These are phyloP conservation scores for Laguncularia racemosa DNA, from an alignment of 345 rosid species.

Conservation along the genomic window DNA sequence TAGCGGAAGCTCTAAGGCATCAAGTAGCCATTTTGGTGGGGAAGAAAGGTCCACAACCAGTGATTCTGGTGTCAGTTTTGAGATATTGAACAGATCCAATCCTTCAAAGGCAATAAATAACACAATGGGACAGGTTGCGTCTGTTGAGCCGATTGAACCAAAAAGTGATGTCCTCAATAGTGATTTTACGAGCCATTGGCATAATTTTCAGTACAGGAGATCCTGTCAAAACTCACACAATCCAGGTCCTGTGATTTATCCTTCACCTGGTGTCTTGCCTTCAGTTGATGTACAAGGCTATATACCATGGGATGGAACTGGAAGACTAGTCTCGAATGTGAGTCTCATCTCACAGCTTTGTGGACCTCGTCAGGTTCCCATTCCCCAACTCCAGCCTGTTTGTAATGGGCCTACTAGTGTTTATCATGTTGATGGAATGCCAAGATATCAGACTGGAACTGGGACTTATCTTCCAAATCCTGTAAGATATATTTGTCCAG, in stretches of 20 bases:
- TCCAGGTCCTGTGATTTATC: constrained; percentile 34
- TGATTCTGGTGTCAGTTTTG: constrained; percentile 49
- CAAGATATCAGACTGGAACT: constrained; percentile 86
- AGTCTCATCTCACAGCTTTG: constrained; percentile 50
- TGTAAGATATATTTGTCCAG: constrained; percentile 41
- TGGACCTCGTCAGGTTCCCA: constrained; percentile 60
- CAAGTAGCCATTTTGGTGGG: constrained; percentile 41
- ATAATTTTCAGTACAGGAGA: constrained; percentile 81
- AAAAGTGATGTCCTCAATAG: constrained; percentile 72
- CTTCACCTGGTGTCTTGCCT: constrained; percentile 56
- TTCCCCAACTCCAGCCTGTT: constrained; percentile 59
- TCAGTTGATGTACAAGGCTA: constrained; percentile 67
- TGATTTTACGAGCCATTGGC: constrained; percentile 85
- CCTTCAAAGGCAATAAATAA: constrained; percentile 40
- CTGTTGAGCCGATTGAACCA: constrained; percentile 43
- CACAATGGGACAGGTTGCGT: constrained; percentile 30
- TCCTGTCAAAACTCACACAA: constrained; percentile 55
- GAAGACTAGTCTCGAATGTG: constrained; percentile 58
- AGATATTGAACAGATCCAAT: constrained; percentile 43
- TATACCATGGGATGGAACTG: constrained; percentile 82
- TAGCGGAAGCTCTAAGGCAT: constrained; percentile 40
- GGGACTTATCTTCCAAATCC: constrained; percentile 97
- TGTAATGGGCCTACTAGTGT: constrained; percentile 56
- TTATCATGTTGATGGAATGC: constrained; percentile 72
- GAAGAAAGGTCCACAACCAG: constrained; percentile 48